Conservation (phyloP, 305 asterid genomes). For the Plantago rigida region DNA sequence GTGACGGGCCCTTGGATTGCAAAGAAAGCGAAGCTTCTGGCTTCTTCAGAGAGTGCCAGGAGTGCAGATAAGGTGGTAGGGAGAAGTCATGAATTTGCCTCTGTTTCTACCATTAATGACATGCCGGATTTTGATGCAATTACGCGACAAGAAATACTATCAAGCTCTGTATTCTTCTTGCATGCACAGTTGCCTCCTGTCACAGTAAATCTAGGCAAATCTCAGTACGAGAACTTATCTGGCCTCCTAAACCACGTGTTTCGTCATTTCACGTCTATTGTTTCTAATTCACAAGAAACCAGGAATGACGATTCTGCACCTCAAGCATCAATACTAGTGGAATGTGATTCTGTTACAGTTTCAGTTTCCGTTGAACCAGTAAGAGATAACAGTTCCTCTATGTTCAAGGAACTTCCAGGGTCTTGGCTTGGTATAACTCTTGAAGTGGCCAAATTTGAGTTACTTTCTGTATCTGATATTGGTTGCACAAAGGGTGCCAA, state of each 20-base stretch:
- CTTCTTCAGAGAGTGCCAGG: constrained; percentile 57
- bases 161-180: constrained; percentile 61
- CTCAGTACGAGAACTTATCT: constrained; percentile 46
- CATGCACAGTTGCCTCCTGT: constrained; percentile 58
- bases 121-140: constrained; percentile 44
- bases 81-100: constrained; percentile 64
- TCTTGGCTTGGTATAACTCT: constrained; percentile 73
- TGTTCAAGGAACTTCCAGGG: constrained; percentile 71
- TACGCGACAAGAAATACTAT: constrained; percentile 55
- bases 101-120: constrained; percentile 64
- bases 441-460: constrained; percentile 54
- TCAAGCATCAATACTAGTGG: constrained; percentile 68
- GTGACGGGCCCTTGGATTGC: constrained; percentile 79
- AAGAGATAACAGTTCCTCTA: constrained; percentile 38
- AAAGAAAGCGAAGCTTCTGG: constrained; percentile 64
- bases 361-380: constrained; percentile 39
- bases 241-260: constrained; percentile 47
- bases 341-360: constrained; percentile 54
- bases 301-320: constrained; percentile 35
- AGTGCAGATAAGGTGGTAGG: constrained; percentile 46
- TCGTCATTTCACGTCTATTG: constrained; percentile 37
- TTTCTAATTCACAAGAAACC: constrained; percentile 36
- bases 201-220: constrained; percentile 39
- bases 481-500: constrained; percentile 63
- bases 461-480: constrained; percentile 65